Evolutionary conservation across 2,329 filamentous ascomycete species (phyloP), one percentile per base, ranked within the genome.

Genomic region (Colletotrichum sp.): DNA sequence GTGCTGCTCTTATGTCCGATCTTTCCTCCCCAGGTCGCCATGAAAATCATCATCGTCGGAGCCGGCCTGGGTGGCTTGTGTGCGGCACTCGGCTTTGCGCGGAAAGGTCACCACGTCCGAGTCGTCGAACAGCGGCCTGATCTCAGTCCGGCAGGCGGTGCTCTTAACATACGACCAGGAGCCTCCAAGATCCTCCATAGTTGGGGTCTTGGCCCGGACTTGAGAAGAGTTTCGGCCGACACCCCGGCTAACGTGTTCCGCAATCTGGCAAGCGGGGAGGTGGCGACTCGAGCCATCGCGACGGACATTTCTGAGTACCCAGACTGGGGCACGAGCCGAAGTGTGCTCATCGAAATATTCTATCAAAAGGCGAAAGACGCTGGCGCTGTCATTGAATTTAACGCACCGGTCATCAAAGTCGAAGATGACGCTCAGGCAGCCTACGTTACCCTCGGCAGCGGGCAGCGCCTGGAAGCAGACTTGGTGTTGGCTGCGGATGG

Each of bases 31-130:
- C 9, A 12, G 18, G 3, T 57, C 13, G 13, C 1, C 55, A 79
- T 80, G 79, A 72, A 77, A 34, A 64, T 79, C 64, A 72, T 80
- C 68, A 78, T 80, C 36, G 73, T 80, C 26, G 79, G 79, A 13
- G 79, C 77, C 12, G 79, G 79, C 16, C 64, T 80, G 1, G 79
- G 78, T 28, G 79, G 79, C 12, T 76, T 80, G n/a, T 79, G 73
- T 39, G 79, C 79, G 6, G 79, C 78, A 3, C 49, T 74, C 15
- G 72, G 77, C 10, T 59, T 80, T 34, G 76, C 78, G 3, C 63
- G 52, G 16, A 76, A 71, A 21, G 76, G 78, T 7, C 77, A 80
- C 59, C 26, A 71, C 3, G 76, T 80, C 6, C 32, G 65, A 16
- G 77, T 80, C 30, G 59, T 80, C 18, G 79, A 80, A 70, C 78